phyloP scores from a whole-genome alignment of 2,329 filamentous ascomycete genomes.

The Reticulascus tulasneorum region DNA sequence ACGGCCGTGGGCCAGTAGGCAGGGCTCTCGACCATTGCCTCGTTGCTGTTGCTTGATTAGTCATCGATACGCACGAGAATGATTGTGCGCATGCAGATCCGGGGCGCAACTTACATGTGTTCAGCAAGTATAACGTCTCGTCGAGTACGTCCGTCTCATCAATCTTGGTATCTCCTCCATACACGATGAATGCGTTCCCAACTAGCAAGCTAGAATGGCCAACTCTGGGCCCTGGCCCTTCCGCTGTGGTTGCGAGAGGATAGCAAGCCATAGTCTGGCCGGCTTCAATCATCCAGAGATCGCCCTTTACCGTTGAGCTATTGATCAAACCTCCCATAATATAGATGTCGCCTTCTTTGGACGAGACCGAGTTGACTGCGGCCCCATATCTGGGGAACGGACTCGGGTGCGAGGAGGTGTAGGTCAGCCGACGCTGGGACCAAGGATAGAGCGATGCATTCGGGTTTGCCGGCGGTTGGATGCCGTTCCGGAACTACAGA shows the following conservation, averaged over 20 bases:
- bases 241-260: conserved; percentile 83
- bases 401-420: conserved; percentile 74
- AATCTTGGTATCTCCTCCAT: conserved; percentile 96
- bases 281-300: conserved; percentile 96
- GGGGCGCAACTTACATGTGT: conserved; percentile 74
- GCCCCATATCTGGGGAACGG: conserved; percentile 97
- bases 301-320: conserved; percentile 91
- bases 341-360: conserved; percentile 96
- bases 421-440: conserved; percentile 86
- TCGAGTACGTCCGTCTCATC: conserved; percentile 89
- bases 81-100: too few species aligned
- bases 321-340: conserved; percentile 97
- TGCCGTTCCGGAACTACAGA: conserved; percentile 52
- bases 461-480: conserved; percentile 38
- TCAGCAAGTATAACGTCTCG: conserved; percentile 92
- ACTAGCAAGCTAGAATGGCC: conserved; percentile 92
- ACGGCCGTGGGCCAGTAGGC: conserved; percentile 78
- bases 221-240: conserved; percentile 91
- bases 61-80: too few species aligned
- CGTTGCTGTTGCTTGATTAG: conserved; percentile 59
- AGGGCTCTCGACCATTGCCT: conserved; percentile 96
- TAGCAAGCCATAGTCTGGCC: conserved; percentile 85
- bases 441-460: conserved; percentile 90
- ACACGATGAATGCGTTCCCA: conserved; percentile 98
- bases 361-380: conserved; percentile 86